Evolutionary conservation across 257 asterid genomes (phyloP), one percentile per base, ranked within the genome.

Genomic region (Solanum megistacrolobum): DNA sequence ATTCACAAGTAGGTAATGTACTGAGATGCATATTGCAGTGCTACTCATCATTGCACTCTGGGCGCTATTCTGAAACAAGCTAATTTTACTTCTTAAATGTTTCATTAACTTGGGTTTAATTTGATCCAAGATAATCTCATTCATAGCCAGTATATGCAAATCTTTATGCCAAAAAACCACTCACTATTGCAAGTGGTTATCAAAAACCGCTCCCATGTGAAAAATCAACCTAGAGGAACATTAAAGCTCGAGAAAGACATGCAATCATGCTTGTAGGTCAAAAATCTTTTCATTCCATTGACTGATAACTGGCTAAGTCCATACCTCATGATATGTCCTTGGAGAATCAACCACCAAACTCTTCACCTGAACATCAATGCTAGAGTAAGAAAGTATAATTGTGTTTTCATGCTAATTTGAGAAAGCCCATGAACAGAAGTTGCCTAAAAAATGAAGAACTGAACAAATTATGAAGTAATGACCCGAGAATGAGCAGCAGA

Each of bases 271-370:
- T 87, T 32, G 21, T 13, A 34, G 46, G 38, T 48, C 7, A 87
- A 87, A 82, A 82, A 82, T 31, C 85, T 31, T 82, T 48, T 48
- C 85, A 46, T 46, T 81, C 41, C 68, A 81, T n/a, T 48, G 41
- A 31, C 85, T 48, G 41, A 48, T 82, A 46, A 82, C 39, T 82
- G 43, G 43, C 43, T 82, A 82, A 82, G 79, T 68, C 32, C 91
- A 86, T 94, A 97, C 99, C 99, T 97, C 99, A 71, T 97, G 98
- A 92, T 95, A 97, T 48, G 94, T 97, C 91, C 98, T 93, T 43
- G 98, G 98, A 87, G 99, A 97, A 92, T 97, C 99, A 84, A 97
- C 98, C 60, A 96, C 92, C 98, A 97, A 92, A 89, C 95, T 91
- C 68, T 92, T 91, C 87, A 97, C 99, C 99, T 97, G 94, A 82